Conservation (phyloP, 2,329 filamentous ascomycete genomes). For the Aspergillus eucalypticola region DNA sequence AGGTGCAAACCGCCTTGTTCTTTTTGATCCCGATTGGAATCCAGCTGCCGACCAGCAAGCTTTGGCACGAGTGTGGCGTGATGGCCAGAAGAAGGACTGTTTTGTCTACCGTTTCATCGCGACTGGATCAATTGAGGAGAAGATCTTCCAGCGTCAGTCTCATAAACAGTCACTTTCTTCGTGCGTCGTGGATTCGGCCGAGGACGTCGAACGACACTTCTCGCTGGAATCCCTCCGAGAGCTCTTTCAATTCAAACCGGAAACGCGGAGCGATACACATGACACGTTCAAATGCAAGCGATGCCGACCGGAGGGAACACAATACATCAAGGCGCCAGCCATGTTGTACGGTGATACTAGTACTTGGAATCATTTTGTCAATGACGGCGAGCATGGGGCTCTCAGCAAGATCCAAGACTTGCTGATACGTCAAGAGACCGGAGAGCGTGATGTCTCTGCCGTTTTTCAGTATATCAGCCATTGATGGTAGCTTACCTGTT, state of each 20-base stretch:
- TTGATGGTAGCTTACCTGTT: constrained; percentile 37
- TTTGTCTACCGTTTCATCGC: constrained; percentile 99
- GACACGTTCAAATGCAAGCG: constrained; percentile 99
- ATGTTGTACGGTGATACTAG: constrained; percentile 98
- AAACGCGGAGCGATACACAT: constrained; percentile 89
- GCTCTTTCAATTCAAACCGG: constrained; percentile 85
- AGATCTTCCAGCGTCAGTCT: constrained; percentile 97
- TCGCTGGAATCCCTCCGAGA: constrained; percentile 86
- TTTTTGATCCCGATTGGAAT: constrained; percentile 98
- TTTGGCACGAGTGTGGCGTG: constrained; percentile 94
- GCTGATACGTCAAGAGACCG: constrained; percentile 80
- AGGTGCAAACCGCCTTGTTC: constrained; percentile 87
- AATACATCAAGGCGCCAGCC: constrained; percentile 85
- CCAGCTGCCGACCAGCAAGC: constrained; percentile 97
- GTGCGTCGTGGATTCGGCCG: constrained; percentile 92
- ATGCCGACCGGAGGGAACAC: constrained; percentile 82
- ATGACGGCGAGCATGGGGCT: constrained; percentile 65
- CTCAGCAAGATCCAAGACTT: constrained; percentile 86
- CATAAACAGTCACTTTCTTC: constrained; percentile 97
- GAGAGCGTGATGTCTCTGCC: constrained; percentile 78
- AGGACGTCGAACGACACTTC: constrained; percentile 97
- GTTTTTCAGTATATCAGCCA: constrained; percentile 99
- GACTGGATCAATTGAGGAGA: constrained; percentile 96
- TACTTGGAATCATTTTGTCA: constrained; percentile 98
- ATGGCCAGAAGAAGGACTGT: constrained; percentile 98